Conservation (phyloP, 2,329 filamentous ascomycete genomes). For the Ophiostoma piceae region DNA sequence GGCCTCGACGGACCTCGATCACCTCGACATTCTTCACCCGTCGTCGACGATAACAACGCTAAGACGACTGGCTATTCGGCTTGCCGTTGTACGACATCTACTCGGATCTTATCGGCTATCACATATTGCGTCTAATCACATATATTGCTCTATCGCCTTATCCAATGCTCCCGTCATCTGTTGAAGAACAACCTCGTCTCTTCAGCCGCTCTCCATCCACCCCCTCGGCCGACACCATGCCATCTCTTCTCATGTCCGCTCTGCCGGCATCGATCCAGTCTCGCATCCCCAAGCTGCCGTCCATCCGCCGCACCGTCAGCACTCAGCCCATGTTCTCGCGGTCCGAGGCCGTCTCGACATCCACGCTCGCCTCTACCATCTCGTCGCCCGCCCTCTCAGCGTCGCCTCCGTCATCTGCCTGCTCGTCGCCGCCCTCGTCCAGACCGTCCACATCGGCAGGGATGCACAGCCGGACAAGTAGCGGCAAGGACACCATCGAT, state of each 20-base stretch:
- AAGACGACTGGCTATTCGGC: neutral
- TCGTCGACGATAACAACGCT: neutral
- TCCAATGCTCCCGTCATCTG: neutral
- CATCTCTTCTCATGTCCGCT: slow-evolving; percentile 26
- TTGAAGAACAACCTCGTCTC: neutral
- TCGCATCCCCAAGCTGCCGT: slow-evolving; percentile 26
- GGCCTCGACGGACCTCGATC: no score
- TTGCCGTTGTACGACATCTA: neutral
- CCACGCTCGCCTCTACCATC: slow-evolving; percentile 5
- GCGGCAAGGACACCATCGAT: slow-evolving; percentile 16
- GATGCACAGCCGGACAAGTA: slow-evolving; percentile 10
- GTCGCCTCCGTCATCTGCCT: slow-evolving; percentile 13
- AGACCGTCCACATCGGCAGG: slow-evolving; percentile 21
- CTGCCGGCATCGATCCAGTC: slow-evolving; percentile 30
- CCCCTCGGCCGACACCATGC: slow-evolving; percentile 16
- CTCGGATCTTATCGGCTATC: slow-evolving; percentile 1
- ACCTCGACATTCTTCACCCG: no score
- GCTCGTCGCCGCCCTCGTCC: slow-evolving; percentile 21
- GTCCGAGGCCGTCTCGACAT: slow-evolving; percentile 13
- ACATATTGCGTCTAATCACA: neutral
- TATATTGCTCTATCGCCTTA: neutral
- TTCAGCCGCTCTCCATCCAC: neutral
- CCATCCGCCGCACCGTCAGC: slow-evolving; percentile 24
- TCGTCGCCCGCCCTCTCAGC: slow-evolving; percentile 12
- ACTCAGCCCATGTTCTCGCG: slow-evolving; percentile 22